Evolutionary conservation across 352 stramenopile genomes (phyloP), one percentile per base, ranked within the genome.

Genomic region (Phytophthora ramorum): DNA sequence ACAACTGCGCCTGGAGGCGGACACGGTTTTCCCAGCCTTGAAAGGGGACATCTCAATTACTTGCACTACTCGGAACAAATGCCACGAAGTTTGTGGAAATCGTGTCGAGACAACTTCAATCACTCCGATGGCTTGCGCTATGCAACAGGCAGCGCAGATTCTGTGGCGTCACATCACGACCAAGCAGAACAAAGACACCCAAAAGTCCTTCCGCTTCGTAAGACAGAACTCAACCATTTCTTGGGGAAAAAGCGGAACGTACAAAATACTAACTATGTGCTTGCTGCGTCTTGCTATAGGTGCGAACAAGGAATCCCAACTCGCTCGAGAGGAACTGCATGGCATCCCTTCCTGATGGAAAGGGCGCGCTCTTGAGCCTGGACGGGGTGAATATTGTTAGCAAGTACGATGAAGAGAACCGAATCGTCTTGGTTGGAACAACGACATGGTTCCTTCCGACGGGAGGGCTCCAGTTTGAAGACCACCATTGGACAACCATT

Each of bases 171-270:
- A 73, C 30, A 64, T 66, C 35, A 73, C 57, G 24, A 70, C 58
- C 26, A 70, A 69, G 35, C 70, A 69, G 28, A 71, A 60, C 58
- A 71, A 57, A 38, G 60, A 70, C 38, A 7, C 20, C 12, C 46
- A 73, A 17, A 76, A 76, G 49, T 35, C 63, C 7, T 76, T 70
- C 24, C 53, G 53, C 44, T 76, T 76, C n/a, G 63, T 70, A 63
- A 34, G 66, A 52, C 5, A 34, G 19, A 19, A 20, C 24, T 30
- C 35, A 4, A 34, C 2, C 28, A 20, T 32, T 24, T 14, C 10
- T 9, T 30, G 19, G 6, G 5, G 24, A 32, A 32, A 16, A 8
- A 37, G 32, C 32, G 32, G 32, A 7, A n/a, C 14, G 13, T n/a
- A 12, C 35, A 49, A 20, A 6, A 10, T 49, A 30, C 43, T 44